Conservation (phyloP, 1,284 basidiomycete genomes). For the Sutorius eximius region DNA sequence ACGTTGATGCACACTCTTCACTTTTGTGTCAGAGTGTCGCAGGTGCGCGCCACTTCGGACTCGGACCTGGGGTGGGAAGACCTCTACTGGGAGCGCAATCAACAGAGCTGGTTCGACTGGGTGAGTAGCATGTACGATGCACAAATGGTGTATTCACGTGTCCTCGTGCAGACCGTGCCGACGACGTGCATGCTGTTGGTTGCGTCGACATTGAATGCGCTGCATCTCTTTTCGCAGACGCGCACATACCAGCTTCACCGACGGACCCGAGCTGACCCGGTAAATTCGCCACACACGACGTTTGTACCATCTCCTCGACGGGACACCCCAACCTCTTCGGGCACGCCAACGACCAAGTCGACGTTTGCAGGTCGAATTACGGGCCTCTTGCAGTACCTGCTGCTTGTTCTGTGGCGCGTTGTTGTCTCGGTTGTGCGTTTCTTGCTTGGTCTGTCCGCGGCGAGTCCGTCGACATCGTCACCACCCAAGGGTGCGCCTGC, state of each 20-base stretch:
- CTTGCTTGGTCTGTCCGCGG: slow-evolving; percentile 59
- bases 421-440: slow-evolving; percentile 62
- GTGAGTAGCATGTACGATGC: slow-evolving; percentile 41
- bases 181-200: slow-evolving; percentile 53
- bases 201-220: slow-evolving; percentile 53
- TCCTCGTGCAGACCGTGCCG: slow-evolving; percentile 53
- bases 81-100: slow-evolving; percentile 61
- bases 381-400: slow-evolving; percentile 22
- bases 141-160: slow-evolving; percentile 16
- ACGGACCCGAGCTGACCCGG: slow-evolving; percentile 50
- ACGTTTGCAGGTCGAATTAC: slow-evolving; percentile 32
- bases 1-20: slow-evolving; percentile 64
- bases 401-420: slow-evolving; percentile 44
- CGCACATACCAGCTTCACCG: slow-evolving; percentile 66
- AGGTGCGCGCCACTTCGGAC: slow-evolving; percentile 55
- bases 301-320: slow-evolving; percentile 56
- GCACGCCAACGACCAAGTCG: slow-evolving; percentile 38
- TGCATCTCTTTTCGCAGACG: slow-evolving; percentile 67
- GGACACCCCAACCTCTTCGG: slow-evolving; percentile 36
- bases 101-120: slow-evolving; percentile 77
- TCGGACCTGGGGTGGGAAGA: slow-evolving; percentile 76
- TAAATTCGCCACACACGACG: slow-evolving; percentile 64
- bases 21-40: slow-evolving; percentile 60
- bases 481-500: slow-evolving; percentile 44
- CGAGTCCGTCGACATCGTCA: slow-evolving; percentile 44